Base-by-base conservation (phyloP, 805 yeast genomes). In the Saturnispora gosingensis region DNA sequence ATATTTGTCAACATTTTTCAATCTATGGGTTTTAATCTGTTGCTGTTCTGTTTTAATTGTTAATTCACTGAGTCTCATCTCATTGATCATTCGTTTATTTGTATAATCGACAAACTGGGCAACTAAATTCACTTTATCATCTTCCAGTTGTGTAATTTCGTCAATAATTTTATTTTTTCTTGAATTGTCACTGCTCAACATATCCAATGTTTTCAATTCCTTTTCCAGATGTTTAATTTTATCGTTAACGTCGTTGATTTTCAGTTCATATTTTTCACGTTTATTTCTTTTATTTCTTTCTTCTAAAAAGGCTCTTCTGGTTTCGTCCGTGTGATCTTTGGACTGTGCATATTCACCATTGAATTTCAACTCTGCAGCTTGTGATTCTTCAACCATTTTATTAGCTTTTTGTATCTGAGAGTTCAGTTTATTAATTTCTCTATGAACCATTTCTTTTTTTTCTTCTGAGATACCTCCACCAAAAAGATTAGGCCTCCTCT, bases 401-500 rank as follows among this genome's bases (percentile, higher is more conserved):
- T 49, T 36, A n/a, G 45, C 15, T 30, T 35, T 35, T 18, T 34
- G 43, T 20, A 45, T 43, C 35, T 54, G 43, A 2, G 46, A 8
- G 30, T 53, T 52, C 16, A 52, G 46, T 9, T 48, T 48, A 4
- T 48, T 27, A 18, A 65, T 62, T n/a, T 48, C 45, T 6, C 38
- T 25, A n/a, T 56, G 54, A 43, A 60, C 59, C 4, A 51, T 50
- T 5, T 6, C 3, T 45, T 57, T 61, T 36, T 58, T 60, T 30
- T 65, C 70, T 13, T 59, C 62, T 1, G 71, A 59, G 25, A 68
- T 52, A 5, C 72, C 69, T 36, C 59, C 59, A 13, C 57, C 49
- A 25, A 64, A 71, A 62, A 65, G 73, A 73, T 62, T 76, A 70
- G 3, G 74, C 67, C 60, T 81, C 85, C 54, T 67, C 72, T 3